phyloP scores from a whole-genome alignment of 2,329 filamentous ascomycete genomes.

The Achaetomium macrosporum region DNA sequence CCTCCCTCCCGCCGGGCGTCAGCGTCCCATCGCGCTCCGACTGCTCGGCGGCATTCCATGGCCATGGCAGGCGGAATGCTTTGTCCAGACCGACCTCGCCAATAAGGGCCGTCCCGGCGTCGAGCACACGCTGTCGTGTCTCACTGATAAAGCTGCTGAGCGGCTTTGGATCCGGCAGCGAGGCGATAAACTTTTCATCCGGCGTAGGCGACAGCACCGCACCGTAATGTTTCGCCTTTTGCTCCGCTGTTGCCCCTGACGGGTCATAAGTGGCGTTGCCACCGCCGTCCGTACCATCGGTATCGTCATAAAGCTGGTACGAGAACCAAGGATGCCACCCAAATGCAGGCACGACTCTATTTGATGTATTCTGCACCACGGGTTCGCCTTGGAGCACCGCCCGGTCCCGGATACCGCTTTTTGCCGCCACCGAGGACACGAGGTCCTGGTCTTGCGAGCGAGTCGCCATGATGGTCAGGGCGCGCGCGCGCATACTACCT shows the following conservation, averaged over 20 bases:
- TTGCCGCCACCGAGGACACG: conserved; percentile 55
- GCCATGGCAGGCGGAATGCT: conserved; percentile 64
- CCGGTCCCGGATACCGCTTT: conserved; percentile 42
- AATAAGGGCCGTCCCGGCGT: conserved; percentile 54
- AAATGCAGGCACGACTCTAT: conserved; percentile 59
- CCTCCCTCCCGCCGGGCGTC: conserved; percentile 66
- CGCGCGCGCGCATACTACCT: conserved; percentile 57
- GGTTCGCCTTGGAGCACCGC: conserved; percentile 14
- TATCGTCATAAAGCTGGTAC: conserved; percentile 65
- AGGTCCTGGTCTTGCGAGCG: conserved; percentile 69
- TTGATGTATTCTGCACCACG: conserved; percentile 24
- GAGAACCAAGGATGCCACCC: conserved; percentile 89
- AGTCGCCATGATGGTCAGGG: conserved; percentile 72
- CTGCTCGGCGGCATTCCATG: conserved; percentile 41
- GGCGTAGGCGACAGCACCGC: conserved; percentile 56
- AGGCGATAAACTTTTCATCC: conserved; percentile 38
- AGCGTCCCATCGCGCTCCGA: conserved; percentile 41
- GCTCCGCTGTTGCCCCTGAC: conserved; percentile 23
- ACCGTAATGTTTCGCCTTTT: conserved; percentile 56
- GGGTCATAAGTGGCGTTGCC: conserved; percentile 34
- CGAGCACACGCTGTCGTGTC: conserved; percentile 49
- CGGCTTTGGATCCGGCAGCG: conserved; percentile 22
- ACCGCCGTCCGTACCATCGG: conserved; percentile 31
- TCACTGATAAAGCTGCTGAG: conserved; percentile 31
- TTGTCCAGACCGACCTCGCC: conserved; percentile 77